Evolutionary conservation across 2,329 filamentous ascomycete genomes (phyloP).

Genomic region (Pseudofabraea citricarpa): DNA sequence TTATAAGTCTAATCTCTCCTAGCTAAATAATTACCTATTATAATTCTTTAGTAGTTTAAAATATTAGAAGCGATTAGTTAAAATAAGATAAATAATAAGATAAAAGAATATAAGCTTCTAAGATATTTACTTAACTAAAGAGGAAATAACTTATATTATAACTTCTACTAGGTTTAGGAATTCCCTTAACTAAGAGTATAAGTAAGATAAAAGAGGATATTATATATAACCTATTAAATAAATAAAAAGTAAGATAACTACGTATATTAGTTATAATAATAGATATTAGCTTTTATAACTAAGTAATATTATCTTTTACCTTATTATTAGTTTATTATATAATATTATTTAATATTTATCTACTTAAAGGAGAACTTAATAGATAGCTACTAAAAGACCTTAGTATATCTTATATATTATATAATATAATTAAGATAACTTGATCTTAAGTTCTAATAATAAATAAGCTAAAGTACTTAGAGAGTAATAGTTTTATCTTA

Average conservation of each 20-base stretch:
- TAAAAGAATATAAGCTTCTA: no score
- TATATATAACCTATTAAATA: not conserved
- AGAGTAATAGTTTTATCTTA: not conserved
- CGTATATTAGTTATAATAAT: no score
- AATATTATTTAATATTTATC: not conserved
- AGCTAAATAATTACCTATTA: not conserved
- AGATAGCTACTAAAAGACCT: not conserved
- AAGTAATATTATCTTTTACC: no score
- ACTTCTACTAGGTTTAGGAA: not conserved
- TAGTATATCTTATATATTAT: not conserved
- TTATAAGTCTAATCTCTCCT: no score
- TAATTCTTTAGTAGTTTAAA: not conserved
- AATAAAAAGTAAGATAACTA: not conserved
- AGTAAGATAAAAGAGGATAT: no score
- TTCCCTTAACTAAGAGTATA: no score
- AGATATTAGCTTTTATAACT: not conserved
- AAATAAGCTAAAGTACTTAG: not conserved
- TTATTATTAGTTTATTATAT: not conserved
- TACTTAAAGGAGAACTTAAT: not conserved
- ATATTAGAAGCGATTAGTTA: not conserved
- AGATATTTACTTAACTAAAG: not conserved
- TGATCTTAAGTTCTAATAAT: no score
- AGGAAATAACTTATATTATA: not conserved
- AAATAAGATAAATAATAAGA: not conserved
- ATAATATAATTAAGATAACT: no score